A percentile compares a stretch with the other conserved stretches of the same genome.
phyloP scores from a whole-genome alignment of 257 asterid genomes.

The Solanum chiquidenum region DNA sequence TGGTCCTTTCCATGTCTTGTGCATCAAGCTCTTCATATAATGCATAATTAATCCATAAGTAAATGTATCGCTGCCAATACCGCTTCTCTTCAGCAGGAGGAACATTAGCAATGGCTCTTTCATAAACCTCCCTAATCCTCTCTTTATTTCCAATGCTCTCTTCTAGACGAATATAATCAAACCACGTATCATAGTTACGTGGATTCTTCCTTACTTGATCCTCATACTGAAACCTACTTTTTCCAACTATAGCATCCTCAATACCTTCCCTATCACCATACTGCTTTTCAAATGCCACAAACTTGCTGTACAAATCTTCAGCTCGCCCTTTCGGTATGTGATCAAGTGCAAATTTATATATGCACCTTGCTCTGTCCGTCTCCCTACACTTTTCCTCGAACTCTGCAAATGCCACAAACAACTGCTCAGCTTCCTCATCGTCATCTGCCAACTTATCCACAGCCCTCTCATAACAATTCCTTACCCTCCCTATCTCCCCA shows the following conservation, averaged over 20 bases:
- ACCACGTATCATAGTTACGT: neutral
- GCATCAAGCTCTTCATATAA: neutral
- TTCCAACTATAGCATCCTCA: neutral
- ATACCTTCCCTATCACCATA: neutral
- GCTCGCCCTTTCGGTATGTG: constrained; percentile 18
- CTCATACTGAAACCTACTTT: neutral
- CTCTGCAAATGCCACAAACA: constrained; percentile 17
- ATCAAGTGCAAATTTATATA: constrained; percentile 65
- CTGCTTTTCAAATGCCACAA: neutral
- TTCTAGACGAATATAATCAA: neutral
- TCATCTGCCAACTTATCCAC: constrained; percentile 21
- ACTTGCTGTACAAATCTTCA: neutral
- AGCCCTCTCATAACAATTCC: no score
- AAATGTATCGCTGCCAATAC: neutral
- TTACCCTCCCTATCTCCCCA: neutral
- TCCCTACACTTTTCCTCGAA: constrained; percentile 58
- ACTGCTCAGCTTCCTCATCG: constrained; percentile 54
- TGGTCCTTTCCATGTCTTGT: neutral
- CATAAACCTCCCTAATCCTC: neutral
- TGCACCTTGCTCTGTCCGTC: constrained; percentile 55
- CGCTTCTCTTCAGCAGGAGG: neutral
- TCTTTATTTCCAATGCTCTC: neutral
- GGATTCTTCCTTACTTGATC: neutral
- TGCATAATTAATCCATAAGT: neutral
- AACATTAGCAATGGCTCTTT: neutral